A percentile compares a stretch with the other conserved stretches of the same genome.
Evolutionary conservation across 768 basidiomycete species (phyloP).

Genomic region (Amylocystis lapponica): DNA sequence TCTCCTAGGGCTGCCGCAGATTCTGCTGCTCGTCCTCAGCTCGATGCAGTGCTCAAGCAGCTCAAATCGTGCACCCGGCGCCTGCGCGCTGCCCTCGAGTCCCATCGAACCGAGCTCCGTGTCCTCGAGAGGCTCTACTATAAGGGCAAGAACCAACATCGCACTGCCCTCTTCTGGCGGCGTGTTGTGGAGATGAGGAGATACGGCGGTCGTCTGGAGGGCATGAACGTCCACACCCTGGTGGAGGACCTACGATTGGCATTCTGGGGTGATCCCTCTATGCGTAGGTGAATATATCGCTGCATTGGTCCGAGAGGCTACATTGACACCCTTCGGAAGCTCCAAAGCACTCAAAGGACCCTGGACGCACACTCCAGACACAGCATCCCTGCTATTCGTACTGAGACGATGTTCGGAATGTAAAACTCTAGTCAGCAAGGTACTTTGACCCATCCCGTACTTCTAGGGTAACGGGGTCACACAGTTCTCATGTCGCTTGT

Average conservation of each 20-base stretch:
- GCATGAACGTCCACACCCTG: conserved; percentile 17
- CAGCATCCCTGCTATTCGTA: conserved; percentile 27
- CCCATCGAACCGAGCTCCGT: conserved; percentile 46
- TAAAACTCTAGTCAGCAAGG: conserved; percentile 41
- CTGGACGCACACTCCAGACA: conserved; percentile 58
- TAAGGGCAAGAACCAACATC: conserved; percentile 77
- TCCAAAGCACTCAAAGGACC: conserved; percentile 48
- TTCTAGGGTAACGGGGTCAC: too few relatives aligned
- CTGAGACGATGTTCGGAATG: conserved; percentile 31
- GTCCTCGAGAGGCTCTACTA: conserved; percentile 67
- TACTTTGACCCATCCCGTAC: conserved; percentile 12
- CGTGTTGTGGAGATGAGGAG: conserved; percentile 57
- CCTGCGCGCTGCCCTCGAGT: conserved; percentile 38
- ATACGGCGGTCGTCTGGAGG: conserved; percentile 34
- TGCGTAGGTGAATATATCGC: conserved; percentile 35
- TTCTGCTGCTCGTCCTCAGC: conserved; percentile 22
- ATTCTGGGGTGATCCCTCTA: conserved; percentile 42
- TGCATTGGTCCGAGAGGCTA: background rate
- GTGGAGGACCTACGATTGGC: conserved; percentile 36
- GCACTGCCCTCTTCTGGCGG: conserved; percentile 64
- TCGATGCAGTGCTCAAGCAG: conserved; percentile 57
- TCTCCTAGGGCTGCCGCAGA: conserved; percentile 15
- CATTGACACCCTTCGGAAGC: too few relatives aligned
- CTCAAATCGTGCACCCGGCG: conserved; percentile 51
- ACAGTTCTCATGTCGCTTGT: background rate